Base-by-base conservation (phyloP, 2,329 filamentous ascomycete species). In the Myotisia sp. region DNA sequence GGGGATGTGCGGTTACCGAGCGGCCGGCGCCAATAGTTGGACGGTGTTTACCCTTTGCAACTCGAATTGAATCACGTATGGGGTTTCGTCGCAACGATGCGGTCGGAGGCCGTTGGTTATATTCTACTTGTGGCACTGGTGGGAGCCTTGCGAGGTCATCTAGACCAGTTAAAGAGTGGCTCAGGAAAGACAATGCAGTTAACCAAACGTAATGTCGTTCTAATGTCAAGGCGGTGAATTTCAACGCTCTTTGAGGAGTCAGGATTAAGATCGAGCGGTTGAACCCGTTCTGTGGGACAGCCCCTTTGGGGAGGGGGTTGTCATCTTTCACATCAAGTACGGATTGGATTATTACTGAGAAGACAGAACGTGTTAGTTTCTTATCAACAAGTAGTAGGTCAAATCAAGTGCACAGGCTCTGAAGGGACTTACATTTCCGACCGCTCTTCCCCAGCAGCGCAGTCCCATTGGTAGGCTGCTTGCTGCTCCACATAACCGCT, bases 261-360 rank as follows among this genome's bases (percentile, higher is more conserved):
- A 98, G 59, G 44, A 98, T 93, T 30, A 98, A 62, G 46, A 98
- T 95, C 0, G 90, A 95, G 34, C 90, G 77, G 58, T 92, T 84
- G 63, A 94, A 95, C 6, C 84, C 62, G 33, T 44, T 49, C 24
- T 66, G 54, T 3, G 56, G 44, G 13, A 55, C 59, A 26, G 68
- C 60, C 34, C 78, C 79, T 54, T 79, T 90, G 1, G 87, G 87
- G 24, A 82, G 55, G 5, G 83, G 74, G 42, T 90, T 92, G 50
- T 90, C 84, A 47, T 98, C 90, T 57, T 92, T 92, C 43, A 98
- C 90, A 49, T 98, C 90, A 19, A 98, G 68, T 3, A 98, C 90
- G 6, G 90, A 94, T 64, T 95, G 87, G 44, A 98, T 94, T 6
- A 70, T 74, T 48, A 98, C 86, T 94, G 49, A 20, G 40, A 22